Evolutionary conservation across 176 grass and related monocot species (phyloP).

Genomic region (Themeda triandra): DNA sequence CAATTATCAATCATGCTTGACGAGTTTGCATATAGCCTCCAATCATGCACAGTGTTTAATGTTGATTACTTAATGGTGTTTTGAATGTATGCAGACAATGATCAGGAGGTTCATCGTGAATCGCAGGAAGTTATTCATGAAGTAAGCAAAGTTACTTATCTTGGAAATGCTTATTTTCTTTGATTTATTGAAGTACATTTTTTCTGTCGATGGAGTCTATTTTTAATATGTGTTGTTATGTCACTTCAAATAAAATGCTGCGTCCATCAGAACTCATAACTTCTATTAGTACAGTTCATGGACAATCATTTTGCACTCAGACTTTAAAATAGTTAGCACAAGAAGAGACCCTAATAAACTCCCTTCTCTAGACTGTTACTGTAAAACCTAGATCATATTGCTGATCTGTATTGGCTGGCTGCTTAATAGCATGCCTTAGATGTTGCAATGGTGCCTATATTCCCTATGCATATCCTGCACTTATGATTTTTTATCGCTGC

Average conservation of each 20-base stretch:
- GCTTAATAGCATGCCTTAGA: not conserved
- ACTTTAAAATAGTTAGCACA: conserved; percentile 4
- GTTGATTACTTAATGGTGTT: conserved; percentile 17
- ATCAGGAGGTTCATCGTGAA: conserved; percentile 11
- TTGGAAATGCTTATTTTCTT: not conserved
- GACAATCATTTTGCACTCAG: not conserved
- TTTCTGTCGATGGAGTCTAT: not conserved
- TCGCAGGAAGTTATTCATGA: not conserved
- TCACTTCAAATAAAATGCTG: conserved; percentile 13
- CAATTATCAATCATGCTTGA: not conserved
- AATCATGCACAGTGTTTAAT: not conserved
- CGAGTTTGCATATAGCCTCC: not conserved
- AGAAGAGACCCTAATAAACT: not conserved
- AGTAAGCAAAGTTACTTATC: conserved; percentile 39
- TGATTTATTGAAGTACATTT: not conserved
- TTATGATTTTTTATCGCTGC: not conserved
- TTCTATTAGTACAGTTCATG: not conserved
- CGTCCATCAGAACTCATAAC: not conserved
- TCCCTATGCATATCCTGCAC: not conserved
- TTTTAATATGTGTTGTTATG: not conserved
- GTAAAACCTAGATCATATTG: not conserved
- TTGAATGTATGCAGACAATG: conserved; percentile 31
- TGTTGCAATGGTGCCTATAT: not conserved
- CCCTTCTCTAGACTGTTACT: not conserved
- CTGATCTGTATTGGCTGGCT: not conserved